Base-by-base conservation (phyloP, 305 asterid species). In the Fraxinus sp. region DNA sequence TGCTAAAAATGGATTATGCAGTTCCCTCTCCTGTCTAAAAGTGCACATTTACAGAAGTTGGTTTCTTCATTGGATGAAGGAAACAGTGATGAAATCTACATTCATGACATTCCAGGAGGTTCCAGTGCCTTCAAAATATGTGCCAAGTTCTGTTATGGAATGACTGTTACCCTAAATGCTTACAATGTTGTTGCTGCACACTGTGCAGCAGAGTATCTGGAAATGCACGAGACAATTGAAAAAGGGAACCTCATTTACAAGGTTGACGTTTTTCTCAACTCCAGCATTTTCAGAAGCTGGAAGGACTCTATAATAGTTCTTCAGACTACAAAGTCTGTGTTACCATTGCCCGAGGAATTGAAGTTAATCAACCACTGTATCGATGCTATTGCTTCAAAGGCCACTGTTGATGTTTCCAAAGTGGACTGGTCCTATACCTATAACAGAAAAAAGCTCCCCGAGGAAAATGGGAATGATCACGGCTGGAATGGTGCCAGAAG, bases 121-220 rank as follows among this genome's bases (percentile, higher is more conserved):
- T 28, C 79, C 28, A n/a, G 18, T 76, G 57, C 79, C 18, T 76
- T 76, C 28, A 64, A 76, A 76, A 37, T 76, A 20, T 62, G 71
- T 22, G 71, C 32, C 71, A 62, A 62, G 71, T 62, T 62, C 71
- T 62, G 71, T 20, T 62, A 76, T 43, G 64, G 37, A 4, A 76
- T 76, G 79, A 76, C 62, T 2, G 36, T 76, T 49, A 76, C 79
- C 28, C 79, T 76, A 6, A 76, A 76, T 24, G 62, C 79, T 22
- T 39, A 76, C 62, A 76, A 76, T 43, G 79, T 76, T 20, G 59
- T 41, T 76, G 79, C 79, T 20, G 79, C 79, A 16, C 79, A 59
- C 41, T 76, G 79, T 76, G 79, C 79, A 18, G 79, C 79, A 43
- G 79, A 76, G 28, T 76, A 76, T 76, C 79, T 76, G 35, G 79